Conservation (phyloP, 768 basidiomycete genomes). For the Sutorius australiensis region DNA sequence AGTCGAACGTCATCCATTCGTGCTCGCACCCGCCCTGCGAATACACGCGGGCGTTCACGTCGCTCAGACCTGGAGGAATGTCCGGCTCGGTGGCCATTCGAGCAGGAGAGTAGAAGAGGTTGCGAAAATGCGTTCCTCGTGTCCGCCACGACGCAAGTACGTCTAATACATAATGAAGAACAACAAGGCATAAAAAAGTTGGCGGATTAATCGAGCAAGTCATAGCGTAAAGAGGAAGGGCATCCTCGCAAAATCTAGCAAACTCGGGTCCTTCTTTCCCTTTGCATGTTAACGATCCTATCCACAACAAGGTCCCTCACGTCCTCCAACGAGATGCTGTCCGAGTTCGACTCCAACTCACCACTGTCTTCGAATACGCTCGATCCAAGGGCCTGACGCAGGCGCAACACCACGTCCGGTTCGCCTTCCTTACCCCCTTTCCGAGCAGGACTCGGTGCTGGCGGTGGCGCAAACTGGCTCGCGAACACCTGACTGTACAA, state of each 20-base stretch:
- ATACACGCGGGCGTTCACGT: slow-evolving; percentile 23
- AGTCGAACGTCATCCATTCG: slow-evolving; percentile 46
- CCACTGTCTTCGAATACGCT: slow-evolving; percentile 40
- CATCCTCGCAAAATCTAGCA: slow-evolving; percentile 3
- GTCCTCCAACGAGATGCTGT: slow-evolving; percentile 55
- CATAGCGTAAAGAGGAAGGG: not conserved
- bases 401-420: slow-evolving; percentile 39
- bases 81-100: slow-evolving; percentile 12
- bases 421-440: slow-evolving; percentile 2
- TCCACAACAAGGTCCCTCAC: slow-evolving; percentile 76
- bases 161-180: slow-evolving; percentile 14
- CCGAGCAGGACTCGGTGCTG: slow-evolving; percentile 55
- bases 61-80: slow-evolving; percentile 43
- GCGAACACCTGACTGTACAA: slow-evolving; percentile 62
- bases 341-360: slow-evolving; percentile 11
- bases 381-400: slow-evolving; percentile 56
- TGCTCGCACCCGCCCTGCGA: slow-evolving; percentile 38
- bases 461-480: slow-evolving; percentile 44
- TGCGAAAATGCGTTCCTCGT: not conserved
- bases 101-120: not conserved
- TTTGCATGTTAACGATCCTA: slow-evolving; percentile 46
- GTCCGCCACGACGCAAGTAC: not conserved
- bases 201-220: not conserved
- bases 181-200: not conserved
- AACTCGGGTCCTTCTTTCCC: slow-evolving; percentile 21